Conservation (phyloP, 1,139 yeast species). For the Candida sp. region DNA sequence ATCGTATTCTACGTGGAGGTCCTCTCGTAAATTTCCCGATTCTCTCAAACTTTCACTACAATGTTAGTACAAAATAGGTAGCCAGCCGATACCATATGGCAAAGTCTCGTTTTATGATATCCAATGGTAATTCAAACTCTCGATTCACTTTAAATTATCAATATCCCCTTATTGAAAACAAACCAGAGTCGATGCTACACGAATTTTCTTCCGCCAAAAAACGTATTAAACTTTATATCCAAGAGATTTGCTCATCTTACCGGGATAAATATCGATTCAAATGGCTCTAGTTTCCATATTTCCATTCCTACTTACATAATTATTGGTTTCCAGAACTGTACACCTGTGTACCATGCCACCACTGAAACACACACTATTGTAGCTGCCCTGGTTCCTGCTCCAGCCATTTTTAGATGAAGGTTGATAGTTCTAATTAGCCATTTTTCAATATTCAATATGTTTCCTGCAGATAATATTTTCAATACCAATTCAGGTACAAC, state of each 20-base stretch:
- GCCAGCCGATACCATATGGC: no score
- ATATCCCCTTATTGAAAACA: no score
- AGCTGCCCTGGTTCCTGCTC: slow-evolving; percentile 18
- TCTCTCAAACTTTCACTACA: slow-evolving; percentile 60
- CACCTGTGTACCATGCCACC: slow-evolving; percentile 49
- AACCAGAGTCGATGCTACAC: no score
- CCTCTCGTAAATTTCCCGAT: slow-evolving; percentile 64
- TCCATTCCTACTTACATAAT: slow-evolving; percentile 48
- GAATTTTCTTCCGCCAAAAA: no score
- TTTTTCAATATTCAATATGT: no score
- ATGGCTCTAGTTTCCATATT: background rate
- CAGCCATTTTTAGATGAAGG: background rate
- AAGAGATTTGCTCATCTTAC: no score
- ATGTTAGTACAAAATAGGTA: slow-evolving; percentile 9
- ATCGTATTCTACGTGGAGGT: slow-evolving; percentile 49
- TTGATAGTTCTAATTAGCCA: no score
- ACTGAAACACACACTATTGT: slow-evolving; percentile 30
- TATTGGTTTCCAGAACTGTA: slow-evolving; percentile 71
- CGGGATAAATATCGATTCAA: background rate
- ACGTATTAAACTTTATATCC: no score
- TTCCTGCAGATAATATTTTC: background rate
- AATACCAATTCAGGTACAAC: background rate
- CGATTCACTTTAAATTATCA: no score
- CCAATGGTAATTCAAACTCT: no score
- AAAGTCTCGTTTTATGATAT: no score